phyloP scores from a whole-genome alignment of 2,329 filamentous ascomycete species.

The Ophioceras dolichostomum region DNA sequence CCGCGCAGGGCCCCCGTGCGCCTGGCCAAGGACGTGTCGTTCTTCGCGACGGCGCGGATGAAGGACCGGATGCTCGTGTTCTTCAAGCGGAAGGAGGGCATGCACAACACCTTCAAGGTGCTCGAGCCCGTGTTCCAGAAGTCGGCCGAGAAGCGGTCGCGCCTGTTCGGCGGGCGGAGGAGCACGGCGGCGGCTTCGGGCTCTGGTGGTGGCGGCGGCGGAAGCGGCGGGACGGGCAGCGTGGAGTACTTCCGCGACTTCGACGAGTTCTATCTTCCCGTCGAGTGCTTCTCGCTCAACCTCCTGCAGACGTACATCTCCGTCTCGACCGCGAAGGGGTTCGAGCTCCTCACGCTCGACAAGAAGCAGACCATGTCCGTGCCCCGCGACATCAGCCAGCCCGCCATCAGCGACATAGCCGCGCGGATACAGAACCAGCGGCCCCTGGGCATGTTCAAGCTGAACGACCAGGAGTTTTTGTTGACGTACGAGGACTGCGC shows the following conservation, averaged over 20 bases:
- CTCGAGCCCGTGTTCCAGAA: conserved; percentile 94
- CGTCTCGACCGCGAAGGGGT: conserved; percentile 80
- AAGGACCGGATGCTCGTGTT: conserved; percentile 92
- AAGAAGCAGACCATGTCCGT: conserved; percentile 95
- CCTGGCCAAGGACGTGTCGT: conserved; percentile 84
- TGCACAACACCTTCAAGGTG: conserved; percentile 93
- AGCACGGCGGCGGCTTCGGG: conserved; percentile 48
- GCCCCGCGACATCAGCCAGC: conserved; percentile 63
- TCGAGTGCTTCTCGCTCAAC: conserved; percentile 90
- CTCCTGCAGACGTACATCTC: conserved; percentile 92
- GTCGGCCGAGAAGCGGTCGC: conserved; percentile 69
- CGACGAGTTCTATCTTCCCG: conserved; percentile 96
- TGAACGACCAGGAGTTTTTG: conserved; percentile 85
- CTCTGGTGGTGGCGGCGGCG: too few species aligned
- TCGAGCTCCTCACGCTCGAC: conserved; percentile 92
- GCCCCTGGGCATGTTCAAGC: conserved; percentile 90
- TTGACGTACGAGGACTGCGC: conserved; percentile 92
- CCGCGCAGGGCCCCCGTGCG: conserved; percentile 81
- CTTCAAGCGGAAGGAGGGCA: conserved; percentile 90
- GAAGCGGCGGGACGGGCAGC: conserved; percentile 48
- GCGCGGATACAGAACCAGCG: conserved; percentile 70
- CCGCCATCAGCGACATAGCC: conserved; percentile 75
- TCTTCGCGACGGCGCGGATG: conserved; percentile 93
- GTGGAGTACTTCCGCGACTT: conserved; percentile 97
- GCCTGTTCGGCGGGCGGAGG: conserved; percentile 48